A percentile compares a stretch with the other conserved stretches of the same genome.
Evolutionary conservation across 2,329 filamentous ascomycete genomes (phyloP).

Genomic region (Exserohilum turcica): DNA sequence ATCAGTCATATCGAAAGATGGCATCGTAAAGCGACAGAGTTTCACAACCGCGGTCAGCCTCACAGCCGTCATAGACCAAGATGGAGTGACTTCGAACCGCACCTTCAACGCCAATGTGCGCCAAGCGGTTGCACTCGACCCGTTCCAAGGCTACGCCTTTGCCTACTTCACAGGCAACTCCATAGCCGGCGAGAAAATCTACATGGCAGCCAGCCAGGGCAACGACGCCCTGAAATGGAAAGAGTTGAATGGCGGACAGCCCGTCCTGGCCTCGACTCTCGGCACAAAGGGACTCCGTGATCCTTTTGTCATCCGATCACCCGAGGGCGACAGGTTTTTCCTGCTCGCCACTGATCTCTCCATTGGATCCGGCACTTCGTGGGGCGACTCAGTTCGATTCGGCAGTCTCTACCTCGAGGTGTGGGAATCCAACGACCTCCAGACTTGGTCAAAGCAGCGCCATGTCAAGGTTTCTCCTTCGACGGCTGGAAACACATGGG

Average conservation of each 20-base stretch:
- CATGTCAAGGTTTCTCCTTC: constrained; percentile 57
- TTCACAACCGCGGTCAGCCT: constrained; percentile 39
- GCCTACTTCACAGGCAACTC: constrained; percentile 58
- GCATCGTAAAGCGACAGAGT: constrained; percentile 46
- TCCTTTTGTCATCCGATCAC: constrained; percentile 59
- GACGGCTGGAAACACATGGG: constrained; percentile 61
- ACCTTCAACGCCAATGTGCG: constrained; percentile 46
- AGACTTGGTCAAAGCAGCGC: constrained; percentile 58
- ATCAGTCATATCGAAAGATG: constrained; percentile 43
- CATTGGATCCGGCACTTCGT: constrained; percentile 60
- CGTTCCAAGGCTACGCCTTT: constrained; percentile 57
- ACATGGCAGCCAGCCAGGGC: constrained; percentile 58
- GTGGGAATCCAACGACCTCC: constrained; percentile 59
- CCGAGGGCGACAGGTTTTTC: constrained; percentile 58
- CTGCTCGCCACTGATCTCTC: constrained; percentile 60
- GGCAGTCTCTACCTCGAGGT: constrained; percentile 60
- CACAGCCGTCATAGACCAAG: constrained; percentile 43
- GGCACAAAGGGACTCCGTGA: constrained; percentile 60
- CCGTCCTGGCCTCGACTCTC: constrained; percentile 53
- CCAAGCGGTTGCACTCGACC: constrained; percentile 39
- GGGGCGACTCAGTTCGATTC: constrained; percentile 54
- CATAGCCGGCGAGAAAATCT: constrained; percentile 58
- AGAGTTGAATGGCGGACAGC: constrained; percentile 56
- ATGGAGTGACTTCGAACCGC: constrained; percentile 28
- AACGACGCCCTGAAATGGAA: constrained; percentile 60